Evolutionary conservation across 192 early-diverging fungal genomes (phyloP).

Genomic region (Fimicolochytrium jonesii): DNA sequence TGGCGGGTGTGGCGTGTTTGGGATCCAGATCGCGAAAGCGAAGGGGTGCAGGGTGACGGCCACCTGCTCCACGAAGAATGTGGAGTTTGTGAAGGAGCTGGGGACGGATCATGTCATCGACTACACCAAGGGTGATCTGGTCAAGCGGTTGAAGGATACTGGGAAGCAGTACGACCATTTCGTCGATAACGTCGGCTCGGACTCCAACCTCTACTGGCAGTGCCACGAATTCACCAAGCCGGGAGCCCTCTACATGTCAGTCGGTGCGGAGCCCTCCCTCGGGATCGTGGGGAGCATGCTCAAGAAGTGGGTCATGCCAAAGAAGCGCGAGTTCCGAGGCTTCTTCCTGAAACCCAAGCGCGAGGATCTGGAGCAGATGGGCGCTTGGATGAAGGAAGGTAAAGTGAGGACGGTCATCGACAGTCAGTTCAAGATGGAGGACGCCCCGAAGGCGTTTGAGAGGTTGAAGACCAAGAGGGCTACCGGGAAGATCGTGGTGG

Average conservation of each 20-base stretch:
- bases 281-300: not conserved
- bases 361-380: conserved; percentile 6
- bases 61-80: conserved; percentile 49
- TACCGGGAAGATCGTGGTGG: conserved; percentile 4
- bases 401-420: conserved; percentile 13
- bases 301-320: no score
- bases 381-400: conserved; percentile 3
- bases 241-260: not conserved
- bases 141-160: not conserved
- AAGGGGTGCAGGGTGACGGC: conserved; percentile 51
- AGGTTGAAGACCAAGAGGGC: not conserved
- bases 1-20: conserved; percentile 67
- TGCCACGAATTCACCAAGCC: not conserved
- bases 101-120: conserved; percentile 58
- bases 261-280: no score
- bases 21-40: conserved; percentile 54
- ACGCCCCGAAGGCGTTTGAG: conserved; percentile 1
- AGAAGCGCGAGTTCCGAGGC: not conserved
- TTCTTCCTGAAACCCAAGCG: conserved; percentile 10
- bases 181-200: not conserved
- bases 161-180: not conserved
- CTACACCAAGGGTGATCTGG: conserved; percentile 41
- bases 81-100: conserved; percentile 38
- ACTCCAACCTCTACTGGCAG: not conserved
- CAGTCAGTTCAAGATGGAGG: conserved; percentile 10